Conservation (phyloP, 2,329 filamentous ascomycete species). For the Penicillium janthinellum region DNA sequence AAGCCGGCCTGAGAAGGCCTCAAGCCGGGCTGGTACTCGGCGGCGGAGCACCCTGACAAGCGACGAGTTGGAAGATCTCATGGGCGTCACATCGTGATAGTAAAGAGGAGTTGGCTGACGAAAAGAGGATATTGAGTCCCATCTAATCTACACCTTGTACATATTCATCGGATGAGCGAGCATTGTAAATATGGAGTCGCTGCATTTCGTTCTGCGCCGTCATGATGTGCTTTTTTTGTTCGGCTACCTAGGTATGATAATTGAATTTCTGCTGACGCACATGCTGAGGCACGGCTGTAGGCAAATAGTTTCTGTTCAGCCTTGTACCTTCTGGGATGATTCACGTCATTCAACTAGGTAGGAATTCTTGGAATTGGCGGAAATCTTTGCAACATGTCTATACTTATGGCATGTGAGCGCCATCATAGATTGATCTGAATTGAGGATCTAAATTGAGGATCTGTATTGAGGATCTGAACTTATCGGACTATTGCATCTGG, state of each 20-base stretch:
- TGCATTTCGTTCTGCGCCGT: conserved; percentile 1
- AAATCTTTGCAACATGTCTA: too few relatives aligned
- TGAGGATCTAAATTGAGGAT: too few relatives aligned
- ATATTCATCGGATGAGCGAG: conserved; percentile 16
- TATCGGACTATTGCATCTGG: too few relatives aligned
- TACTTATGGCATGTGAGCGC: too few relatives aligned
- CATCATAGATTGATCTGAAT: too few relatives aligned
- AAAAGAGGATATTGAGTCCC: not conserved
- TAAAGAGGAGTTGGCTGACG: not conserved
- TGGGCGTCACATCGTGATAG: conserved; percentile 33
- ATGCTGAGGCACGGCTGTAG: too few relatives aligned
- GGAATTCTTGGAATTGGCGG: too few relatives aligned
- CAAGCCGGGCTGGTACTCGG: conserved; percentile 33
- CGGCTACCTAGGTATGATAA: not conserved
- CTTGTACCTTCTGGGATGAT: too few relatives aligned
- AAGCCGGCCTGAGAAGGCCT: conserved; percentile 33
- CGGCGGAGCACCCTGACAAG: conserved; percentile 50
- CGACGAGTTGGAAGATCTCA: conserved; percentile 47
- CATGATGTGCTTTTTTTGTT: not conserved
- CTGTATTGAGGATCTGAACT: too few relatives aligned
- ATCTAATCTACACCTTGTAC: conserved; percentile 21
- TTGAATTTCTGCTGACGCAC: too few relatives aligned
- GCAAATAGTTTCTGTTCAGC: too few relatives aligned
- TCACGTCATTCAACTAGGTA: too few relatives aligned
- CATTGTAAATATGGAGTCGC: conserved; percentile 21